Percentiles rank a stretch among this genome's conserved stretches.
phyloP scores from a whole-genome alignment of 371 early-diverging fungal species.

The Circinella umbellata region DNA sequence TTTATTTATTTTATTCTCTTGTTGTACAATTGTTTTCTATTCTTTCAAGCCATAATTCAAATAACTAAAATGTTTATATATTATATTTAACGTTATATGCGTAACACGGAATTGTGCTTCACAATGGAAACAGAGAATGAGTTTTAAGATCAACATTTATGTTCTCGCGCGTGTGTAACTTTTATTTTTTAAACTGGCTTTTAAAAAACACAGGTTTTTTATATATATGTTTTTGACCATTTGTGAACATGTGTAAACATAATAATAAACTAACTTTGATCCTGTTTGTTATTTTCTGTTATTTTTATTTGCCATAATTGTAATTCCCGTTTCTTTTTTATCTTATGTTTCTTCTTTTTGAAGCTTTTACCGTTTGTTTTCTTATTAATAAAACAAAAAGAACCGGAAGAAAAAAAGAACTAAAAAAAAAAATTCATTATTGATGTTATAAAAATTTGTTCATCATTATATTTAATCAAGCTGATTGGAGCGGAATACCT shows the following conservation, averaged over 20 bases:
- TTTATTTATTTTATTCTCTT: not conserved
- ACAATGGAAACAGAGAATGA: not conserved
- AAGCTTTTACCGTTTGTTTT: too few species aligned
- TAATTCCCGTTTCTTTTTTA: too few species aligned
- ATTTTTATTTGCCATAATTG: not conserved
- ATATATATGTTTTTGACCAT: not conserved
- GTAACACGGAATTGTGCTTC: slow-evolving; percentile 3
- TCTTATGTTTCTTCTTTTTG: too few species aligned
- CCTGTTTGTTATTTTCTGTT: not conserved
- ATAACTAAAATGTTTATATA: too few species aligned
- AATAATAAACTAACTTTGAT: not conserved
- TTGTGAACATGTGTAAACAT: slow-evolving; percentile 7
- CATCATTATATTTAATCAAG: not conserved
- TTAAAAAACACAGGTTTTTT: not conserved
- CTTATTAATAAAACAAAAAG: too few species aligned
- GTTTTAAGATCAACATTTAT: not conserved
- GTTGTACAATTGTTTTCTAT: too few species aligned
- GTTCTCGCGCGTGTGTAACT: slow-evolving; percentile 5
- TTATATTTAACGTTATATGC: too few species aligned
- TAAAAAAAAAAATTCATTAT: not conserved
- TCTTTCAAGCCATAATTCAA: too few species aligned
- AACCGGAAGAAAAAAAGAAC: not conserved
- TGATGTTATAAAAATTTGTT: not conserved
- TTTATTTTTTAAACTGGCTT: not conserved
- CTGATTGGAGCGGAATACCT: not conserved